Conservation (phyloP, 192 early-diverging fungal species). For the Coemansia sp. region DNA sequence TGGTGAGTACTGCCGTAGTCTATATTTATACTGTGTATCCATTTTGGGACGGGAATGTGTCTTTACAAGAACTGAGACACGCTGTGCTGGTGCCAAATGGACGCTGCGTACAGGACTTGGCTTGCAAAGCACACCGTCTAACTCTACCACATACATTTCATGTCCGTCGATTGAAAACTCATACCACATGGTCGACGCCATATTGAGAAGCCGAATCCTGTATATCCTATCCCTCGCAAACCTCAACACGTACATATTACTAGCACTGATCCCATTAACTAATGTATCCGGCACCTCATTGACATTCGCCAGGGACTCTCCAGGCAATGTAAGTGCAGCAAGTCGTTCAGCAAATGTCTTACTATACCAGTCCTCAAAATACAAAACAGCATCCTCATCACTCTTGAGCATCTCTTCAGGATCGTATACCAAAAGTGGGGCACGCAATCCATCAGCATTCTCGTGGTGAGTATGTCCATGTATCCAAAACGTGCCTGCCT, state of each 20-base stretch:
- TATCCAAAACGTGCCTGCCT: constrained; percentile 81
- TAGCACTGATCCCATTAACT: constrained; percentile 43
- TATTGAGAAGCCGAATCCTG: constrained; percentile 75
- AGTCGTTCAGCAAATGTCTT: constrained; percentile 53
- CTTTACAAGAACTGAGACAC: constrained; percentile 72
- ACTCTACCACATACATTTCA: constrained; percentile 71
- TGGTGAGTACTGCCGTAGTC: constrained; percentile 59
- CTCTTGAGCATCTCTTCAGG: constrained; percentile 43
- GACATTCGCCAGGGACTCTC: constrained; percentile 53
- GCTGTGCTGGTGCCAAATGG: constrained; percentile 64
- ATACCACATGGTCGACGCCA: constrained; percentile 64
- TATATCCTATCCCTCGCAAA: constrained; percentile 76
- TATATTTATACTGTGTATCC: too few relatives aligned
- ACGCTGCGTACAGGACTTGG: constrained; percentile 53
- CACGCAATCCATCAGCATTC: constrained; percentile 77
- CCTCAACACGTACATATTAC: constrained; percentile 42
- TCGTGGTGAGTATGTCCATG: constrained; percentile 66
- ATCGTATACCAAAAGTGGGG: constrained; percentile 63
- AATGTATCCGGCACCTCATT: constrained; percentile 51
- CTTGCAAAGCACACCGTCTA: constrained; percentile 63
- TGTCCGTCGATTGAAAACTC: constrained; percentile 72
- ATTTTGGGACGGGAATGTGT: constrained; percentile 60
- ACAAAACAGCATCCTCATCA: constrained; percentile 60
- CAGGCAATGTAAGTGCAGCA: constrained; percentile 45
- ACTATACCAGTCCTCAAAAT: constrained; percentile 69